These are phyloP conservation scores for Incumbomyces lentus DNA, from an alignment of 2,329 filamentous ascomycete species.

Conservation along the genomic window DNA sequence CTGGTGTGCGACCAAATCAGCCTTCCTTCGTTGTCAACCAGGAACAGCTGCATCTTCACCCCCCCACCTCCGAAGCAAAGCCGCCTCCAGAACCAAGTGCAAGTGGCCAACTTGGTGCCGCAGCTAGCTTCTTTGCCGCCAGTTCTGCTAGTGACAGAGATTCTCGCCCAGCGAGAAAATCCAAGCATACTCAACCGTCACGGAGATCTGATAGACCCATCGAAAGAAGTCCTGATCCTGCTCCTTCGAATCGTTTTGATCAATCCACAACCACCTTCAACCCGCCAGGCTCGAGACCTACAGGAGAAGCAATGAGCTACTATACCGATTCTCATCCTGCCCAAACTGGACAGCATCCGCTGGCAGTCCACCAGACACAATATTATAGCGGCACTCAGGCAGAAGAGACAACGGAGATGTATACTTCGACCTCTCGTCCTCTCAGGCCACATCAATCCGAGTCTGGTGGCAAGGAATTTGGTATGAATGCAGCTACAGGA, in stretches of 20 bases:
- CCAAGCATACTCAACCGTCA: conserved; percentile 13
- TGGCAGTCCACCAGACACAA: background rate
- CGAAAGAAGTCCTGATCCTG: conserved; percentile 19
- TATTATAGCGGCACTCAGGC: conserved; percentile 5
- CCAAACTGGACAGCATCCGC: background rate
- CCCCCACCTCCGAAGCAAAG: conserved; percentile 40
- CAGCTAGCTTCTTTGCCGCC: conserved; percentile 45
- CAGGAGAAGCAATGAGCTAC: conserved; percentile 13
- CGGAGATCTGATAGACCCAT: too few relatives aligned
- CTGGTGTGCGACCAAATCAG: conserved; percentile 46
- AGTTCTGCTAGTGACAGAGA: conserved; percentile 17
- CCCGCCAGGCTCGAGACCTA: background rate
- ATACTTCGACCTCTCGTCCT: conserved; percentile 18
- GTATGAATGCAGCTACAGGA: conserved; percentile 28
- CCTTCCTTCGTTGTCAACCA: conserved; percentile 45
- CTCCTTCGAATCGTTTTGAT: background rate
- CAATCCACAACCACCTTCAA: background rate
- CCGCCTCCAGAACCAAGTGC: conserved; percentile 51
- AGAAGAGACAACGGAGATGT: conserved; percentile 7
- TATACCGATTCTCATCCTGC: conserved; percentile 6
- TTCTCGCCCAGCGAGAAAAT: conserved; percentile 17
- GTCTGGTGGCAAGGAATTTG: conserved; percentile 25
- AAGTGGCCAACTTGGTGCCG: conserved; percentile 39
- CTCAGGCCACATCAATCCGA: conserved; percentile 8
- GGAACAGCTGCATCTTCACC: conserved; percentile 44